These are phyloP conservation scores for Vitis cinerea DNA, from an alignment of 164 flowering plant genomes.

Conservation along the genomic window DNA sequence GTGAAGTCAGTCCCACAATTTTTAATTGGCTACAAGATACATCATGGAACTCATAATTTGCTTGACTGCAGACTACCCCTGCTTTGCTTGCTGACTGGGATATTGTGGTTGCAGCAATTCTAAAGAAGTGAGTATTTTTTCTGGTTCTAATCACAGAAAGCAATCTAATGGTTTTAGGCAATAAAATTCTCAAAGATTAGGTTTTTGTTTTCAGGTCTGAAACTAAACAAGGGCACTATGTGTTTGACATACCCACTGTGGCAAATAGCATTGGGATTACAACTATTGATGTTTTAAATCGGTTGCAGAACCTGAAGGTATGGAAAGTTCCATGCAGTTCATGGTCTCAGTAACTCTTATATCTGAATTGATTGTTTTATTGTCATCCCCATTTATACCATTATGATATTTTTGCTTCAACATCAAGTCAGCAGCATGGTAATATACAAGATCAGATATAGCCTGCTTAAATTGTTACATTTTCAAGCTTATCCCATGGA, in stretches of 20 bases:
- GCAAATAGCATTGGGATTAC: conserved; percentile 66
- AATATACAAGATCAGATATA: too few relatives aligned
- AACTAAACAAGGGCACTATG: conserved; percentile 71
- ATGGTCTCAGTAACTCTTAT: neutral
- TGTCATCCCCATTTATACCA: neutral
- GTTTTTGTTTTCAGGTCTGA: conserved; percentile 59
- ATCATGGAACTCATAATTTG: conserved; percentile 5
- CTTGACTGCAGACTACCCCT: conserved; percentile 67
- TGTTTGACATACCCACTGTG: conserved; percentile 78
- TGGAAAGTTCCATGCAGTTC: neutral
- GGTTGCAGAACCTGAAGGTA: conserved; percentile 75
- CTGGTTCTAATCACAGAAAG: too few relatives aligned
- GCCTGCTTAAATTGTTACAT: too few relatives aligned
- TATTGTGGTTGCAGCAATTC: conserved; percentile 60
- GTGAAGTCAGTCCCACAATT: too few relatives aligned
- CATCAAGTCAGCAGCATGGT: too few relatives aligned
- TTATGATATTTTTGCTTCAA: too few relatives aligned
- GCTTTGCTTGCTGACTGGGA: conserved; percentile 66
- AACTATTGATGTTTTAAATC: conserved; percentile 46
- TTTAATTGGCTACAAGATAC: too few relatives aligned
- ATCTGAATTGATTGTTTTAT: neutral
- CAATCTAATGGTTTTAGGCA: neutral
- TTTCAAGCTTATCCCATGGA: neutral
- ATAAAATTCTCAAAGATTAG: neutral
- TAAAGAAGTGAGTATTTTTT: conserved; percentile 56